phyloP scores from a whole-genome alignment of 768 basidiomycete genomes.

The Neoboletus subvelutipes region DNA sequence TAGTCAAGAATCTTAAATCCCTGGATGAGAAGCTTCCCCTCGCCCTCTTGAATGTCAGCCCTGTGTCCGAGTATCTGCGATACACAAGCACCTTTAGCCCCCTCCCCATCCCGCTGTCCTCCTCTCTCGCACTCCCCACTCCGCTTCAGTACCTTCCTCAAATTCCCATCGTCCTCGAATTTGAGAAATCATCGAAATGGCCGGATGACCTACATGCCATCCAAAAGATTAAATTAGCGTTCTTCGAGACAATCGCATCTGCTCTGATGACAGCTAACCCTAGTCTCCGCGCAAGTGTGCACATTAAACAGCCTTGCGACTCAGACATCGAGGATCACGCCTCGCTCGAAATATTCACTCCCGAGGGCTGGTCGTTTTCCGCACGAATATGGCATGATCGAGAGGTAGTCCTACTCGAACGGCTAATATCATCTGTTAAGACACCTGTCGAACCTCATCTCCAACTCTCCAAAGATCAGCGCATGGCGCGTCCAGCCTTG shows the following conservation, averaged over 20 bases:
- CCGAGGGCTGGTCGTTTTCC: slow-evolving; percentile 85
- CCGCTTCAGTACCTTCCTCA: slow-evolving; percentile 66
- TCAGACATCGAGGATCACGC: slow-evolving; percentile 68
- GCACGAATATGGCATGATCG: slow-evolving; percentile 85
- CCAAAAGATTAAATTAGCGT: slow-evolving; percentile 91
- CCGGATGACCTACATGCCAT: slow-evolving; percentile 92
- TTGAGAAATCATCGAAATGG: slow-evolving; percentile 92
- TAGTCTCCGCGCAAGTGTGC: slow-evolving; percentile 57
- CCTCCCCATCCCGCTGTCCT: slow-evolving; percentile 58
- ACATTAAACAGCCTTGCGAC: slow-evolving; percentile 49
- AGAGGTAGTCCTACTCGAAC: slow-evolving; percentile 76
- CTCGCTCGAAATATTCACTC: slow-evolving; percentile 72
- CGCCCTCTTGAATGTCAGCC: slow-evolving; percentile 70
- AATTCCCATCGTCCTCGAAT: slow-evolving; percentile 79
- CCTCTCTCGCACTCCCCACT: slow-evolving; percentile 50
- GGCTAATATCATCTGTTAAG: slow-evolving; percentile 51
- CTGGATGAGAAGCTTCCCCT: slow-evolving; percentile 75
- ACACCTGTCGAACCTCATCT: not conserved
- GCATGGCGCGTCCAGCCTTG: slow-evolving; percentile 55
- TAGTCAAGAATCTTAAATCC: slow-evolving; percentile 74
- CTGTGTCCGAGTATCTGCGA: slow-evolving; percentile 70
- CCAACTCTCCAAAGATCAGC: slow-evolving; percentile 41
- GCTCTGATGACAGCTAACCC: slow-evolving; percentile 53
- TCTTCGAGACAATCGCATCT: slow-evolving; percentile 78
- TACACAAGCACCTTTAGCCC: slow-evolving; percentile 86